Base-by-base conservation (phyloP, 371 early-diverging fungal genomes). In the Enterocytospora artemiae region DNA sequence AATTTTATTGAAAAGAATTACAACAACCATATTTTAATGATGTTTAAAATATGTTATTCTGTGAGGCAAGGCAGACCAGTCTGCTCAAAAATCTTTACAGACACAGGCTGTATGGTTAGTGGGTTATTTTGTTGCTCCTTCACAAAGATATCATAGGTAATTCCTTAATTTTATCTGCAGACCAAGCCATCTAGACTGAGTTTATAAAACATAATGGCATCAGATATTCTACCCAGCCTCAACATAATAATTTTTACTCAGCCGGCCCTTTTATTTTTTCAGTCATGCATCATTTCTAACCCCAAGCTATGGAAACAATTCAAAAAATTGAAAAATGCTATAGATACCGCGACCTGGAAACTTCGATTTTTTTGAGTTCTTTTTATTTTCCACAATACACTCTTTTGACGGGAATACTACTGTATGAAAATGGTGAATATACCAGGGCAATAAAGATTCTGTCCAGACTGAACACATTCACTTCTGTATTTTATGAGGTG, bases 391-490 rank as follows among this genome's bases (percentile, higher is more conserved):
- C 39, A 33, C 37, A 63, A 46, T 69, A 59, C 55, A 41, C 25
- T n/a, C 27, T 65, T 5, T 44, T 72, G 14, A 25, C 63, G 34
- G 52, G 74, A 30, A 63, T 78, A 49, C 33, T 59, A 36, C 45
- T 75, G 36, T 70, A 78, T 71, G 59, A 51, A 56, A 52, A 71
- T 25, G 51, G 49, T 12, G 78, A 78, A 58, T 67, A 74, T 59
- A 9, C 62, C n/a, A 52, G 74, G 32, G 60, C 72, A 24, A 18
- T 75, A 0, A 55, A 30, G 31, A 51, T 62, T 41, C 63, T 78
- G 7, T 28, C 41, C 27, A 39, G 45, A 25, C 22, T 61, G 5
- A 39, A 60, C 39, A 63, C 70, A 51, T 59, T 22, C 34, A 72
- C 76, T 12, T 64, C 76, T 1, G 22, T 55, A 12, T 78, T 62